These are phyloP conservation scores for Phanerochaete sordida DNA, from an alignment of 768 basidiomycete genomes.

Conservation along the genomic window DNA sequence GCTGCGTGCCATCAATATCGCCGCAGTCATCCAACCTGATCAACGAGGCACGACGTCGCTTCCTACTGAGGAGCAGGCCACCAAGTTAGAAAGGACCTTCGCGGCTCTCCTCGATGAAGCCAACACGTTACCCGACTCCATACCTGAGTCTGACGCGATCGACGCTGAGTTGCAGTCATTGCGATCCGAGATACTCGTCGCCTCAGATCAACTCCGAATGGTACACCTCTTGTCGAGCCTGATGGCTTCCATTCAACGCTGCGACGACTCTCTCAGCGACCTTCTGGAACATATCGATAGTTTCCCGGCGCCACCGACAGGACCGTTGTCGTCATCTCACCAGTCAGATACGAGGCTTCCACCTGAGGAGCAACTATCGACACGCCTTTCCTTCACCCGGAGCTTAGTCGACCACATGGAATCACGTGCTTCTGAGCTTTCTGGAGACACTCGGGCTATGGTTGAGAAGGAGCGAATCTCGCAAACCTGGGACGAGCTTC, in stretches of 20 bases:
- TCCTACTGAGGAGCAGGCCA: slow-evolving; percentile 42
- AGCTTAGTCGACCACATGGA: slow-evolving; percentile 45
- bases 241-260: slow-evolving; percentile 42
- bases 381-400: slow-evolving; percentile 63
- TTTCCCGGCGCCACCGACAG: slow-evolving; percentile 60
- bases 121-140: slow-evolving; percentile 40
- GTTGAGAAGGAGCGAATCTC: slow-evolving; percentile 62
- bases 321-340: slow-evolving; percentile 50
- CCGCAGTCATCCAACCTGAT: slow-evolving; percentile 45
- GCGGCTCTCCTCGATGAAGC: slow-evolving; percentile 42
- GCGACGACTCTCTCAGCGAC: slow-evolving; percentile 80
- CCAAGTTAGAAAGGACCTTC: slow-evolving; percentile 47
- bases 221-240: slow-evolving; percentile 57
- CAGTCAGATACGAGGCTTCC: slow-evolving; percentile 35
- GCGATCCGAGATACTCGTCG: slow-evolving; percentile 51
- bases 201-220: slow-evolving; percentile 44
- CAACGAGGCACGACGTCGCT: slow-evolving; percentile 35
- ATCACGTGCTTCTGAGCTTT: slow-evolving; percentile 36
- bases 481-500: slow-evolving; percentile 79
- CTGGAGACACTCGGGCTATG: slow-evolving; percentile 57
- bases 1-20: slow-evolving; percentile 59
- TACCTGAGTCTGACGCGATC: slow-evolving; percentile 34
- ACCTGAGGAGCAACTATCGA: slow-evolving; percentile 65
- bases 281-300: slow-evolving; percentile 84
- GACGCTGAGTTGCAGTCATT: slow-evolving; percentile 64